Percentiles rank a stretch among this genome's conserved stretches.
Evolutionary conservation across 202 grass and related monocot genomes (phyloP).

Genomic region (Carex arenaria): DNA sequence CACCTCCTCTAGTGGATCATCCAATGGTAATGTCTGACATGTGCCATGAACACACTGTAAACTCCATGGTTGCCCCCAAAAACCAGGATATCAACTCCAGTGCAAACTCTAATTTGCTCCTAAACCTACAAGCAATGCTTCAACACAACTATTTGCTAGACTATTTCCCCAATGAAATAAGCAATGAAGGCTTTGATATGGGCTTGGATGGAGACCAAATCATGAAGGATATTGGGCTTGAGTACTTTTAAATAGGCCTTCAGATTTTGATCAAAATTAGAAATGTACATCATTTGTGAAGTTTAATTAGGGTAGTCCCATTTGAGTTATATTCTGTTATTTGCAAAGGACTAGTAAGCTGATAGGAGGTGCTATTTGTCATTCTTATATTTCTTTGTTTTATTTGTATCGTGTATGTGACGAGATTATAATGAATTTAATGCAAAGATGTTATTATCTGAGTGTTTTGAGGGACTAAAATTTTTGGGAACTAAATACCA

Average conservation of each 20-base stretch:
- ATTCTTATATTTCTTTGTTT: constrained; percentile 2
- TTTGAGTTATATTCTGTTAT: not conserved
- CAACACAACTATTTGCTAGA: constrained; percentile 27
- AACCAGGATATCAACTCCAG: not conserved
- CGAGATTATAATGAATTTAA: not conserved
- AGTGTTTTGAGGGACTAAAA: not conserved
- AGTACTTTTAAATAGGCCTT: not conserved
- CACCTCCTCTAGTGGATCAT: constrained; percentile 11
- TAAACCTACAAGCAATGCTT: constrained; percentile 26
- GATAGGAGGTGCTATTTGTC: not conserved
- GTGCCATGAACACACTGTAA: constrained; percentile 4
- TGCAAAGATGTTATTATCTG: not conserved
- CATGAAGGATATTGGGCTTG: constrained; percentile 17
- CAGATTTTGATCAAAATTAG: constrained; percentile 15
- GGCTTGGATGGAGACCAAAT: constrained; percentile 13
- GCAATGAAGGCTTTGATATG: constrained; percentile 7
- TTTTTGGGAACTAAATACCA: too few relatives aligned
- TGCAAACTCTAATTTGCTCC: constrained; percentile 13
- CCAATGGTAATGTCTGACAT: constrained; percentile 12
- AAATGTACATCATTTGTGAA: constrained; percentile 9
- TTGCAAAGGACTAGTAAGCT: not conserved
- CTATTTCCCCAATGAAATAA: constrained; percentile 3
- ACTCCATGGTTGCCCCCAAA: not conserved
- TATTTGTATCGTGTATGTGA: not conserved
- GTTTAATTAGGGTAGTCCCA: not conserved